A percentile compares a stretch with the other conserved stretches of the same genome.
phyloP scores from a whole-genome alignment of 2,329 filamentous ascomycete species.

The Clonostachys rhizophaga region DNA sequence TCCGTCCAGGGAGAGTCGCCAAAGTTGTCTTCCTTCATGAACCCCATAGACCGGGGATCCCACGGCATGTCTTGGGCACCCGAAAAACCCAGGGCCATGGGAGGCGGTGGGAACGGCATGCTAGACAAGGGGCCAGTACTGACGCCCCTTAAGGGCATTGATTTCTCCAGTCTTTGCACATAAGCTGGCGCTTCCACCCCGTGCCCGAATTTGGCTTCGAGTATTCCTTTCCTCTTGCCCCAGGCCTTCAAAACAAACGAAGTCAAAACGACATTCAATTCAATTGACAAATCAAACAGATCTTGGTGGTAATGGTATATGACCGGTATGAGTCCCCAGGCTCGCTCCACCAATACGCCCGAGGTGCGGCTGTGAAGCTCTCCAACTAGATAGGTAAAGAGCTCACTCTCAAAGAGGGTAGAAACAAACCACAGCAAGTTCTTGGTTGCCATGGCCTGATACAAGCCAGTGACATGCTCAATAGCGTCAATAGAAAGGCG shows the following conservation, averaged over 20 bases:
- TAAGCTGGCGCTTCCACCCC: too few relatives aligned
- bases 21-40: too few relatives aligned
- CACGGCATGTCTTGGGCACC: too few relatives aligned
- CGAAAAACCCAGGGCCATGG: too few relatives aligned
- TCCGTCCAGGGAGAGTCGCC: too few relatives aligned
- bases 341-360: conserved; percentile 46
- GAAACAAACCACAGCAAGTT: conserved; percentile 51
- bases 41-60: too few relatives aligned
- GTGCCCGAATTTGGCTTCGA: too few relatives aligned
- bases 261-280: conserved; percentile 35
- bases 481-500: conserved; percentile 43
- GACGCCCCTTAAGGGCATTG: too few relatives aligned
- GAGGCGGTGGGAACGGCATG: too few relatives aligned
- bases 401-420: conserved; percentile 49
- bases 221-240: conserved; percentile 13
- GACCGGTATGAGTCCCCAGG: conserved; percentile 41
- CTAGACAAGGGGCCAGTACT: too few relatives aligned
- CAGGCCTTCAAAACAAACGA: conserved; percentile 46
- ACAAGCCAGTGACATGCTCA: conserved; percentile 40
- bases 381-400: conserved; percentile 50
- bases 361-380: conserved; percentile 44
- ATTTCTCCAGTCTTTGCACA: too few relatives aligned
- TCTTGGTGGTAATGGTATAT: conserved; percentile 45
- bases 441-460: conserved; percentile 31
- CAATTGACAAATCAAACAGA: conserved; percentile 42